Evolutionary conservation across 495 filamentous ascomycete species (phyloP).

Genomic region (Neurospora intermedia): DNA sequence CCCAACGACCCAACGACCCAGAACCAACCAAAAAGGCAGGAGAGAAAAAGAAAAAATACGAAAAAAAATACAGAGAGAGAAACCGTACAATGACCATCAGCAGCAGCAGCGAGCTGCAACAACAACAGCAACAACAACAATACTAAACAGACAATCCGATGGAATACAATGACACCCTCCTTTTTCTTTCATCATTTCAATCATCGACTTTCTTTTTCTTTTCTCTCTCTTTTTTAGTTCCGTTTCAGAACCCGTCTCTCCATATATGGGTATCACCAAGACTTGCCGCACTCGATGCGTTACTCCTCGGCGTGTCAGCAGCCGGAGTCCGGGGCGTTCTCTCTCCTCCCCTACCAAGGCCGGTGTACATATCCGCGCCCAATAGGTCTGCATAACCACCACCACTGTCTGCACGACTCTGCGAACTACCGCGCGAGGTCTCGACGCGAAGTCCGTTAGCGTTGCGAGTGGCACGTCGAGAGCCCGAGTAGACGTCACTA

Average conservation of each 20-base stretch:
- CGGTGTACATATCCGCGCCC: neutral
- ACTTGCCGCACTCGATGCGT: conserved; percentile 35
- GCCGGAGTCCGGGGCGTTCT: neutral
- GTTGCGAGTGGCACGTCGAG: neutral
- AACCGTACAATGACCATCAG: neutral
- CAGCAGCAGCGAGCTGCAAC: neutral
- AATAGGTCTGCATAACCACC: neutral
- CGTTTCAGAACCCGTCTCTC: conserved; percentile 19
- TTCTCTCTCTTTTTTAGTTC: neutral
- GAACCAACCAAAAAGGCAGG: neutral
- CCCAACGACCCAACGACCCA: neutral
- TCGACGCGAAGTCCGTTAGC: neutral
- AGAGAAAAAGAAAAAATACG: no score
- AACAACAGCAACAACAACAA: neutral
- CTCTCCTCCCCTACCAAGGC: conserved; percentile 3
- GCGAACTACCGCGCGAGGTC: neutral
- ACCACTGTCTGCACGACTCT: neutral
- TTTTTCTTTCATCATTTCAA: neutral
- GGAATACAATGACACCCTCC: neutral
- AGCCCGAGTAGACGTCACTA: neutral
- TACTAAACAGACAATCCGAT: neutral
- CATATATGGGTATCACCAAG: conserved; percentile 48
- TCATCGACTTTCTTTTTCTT: neutral
- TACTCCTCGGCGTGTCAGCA: conserved; percentile 3
- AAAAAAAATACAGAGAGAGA: no score